A percentile compares a stretch with the other conserved stretches of the same genome.
These are phyloP conservation scores for Obba rivulosa DNA, from an alignment of 768 basidiomycete species.

Conservation along the genomic window DNA sequence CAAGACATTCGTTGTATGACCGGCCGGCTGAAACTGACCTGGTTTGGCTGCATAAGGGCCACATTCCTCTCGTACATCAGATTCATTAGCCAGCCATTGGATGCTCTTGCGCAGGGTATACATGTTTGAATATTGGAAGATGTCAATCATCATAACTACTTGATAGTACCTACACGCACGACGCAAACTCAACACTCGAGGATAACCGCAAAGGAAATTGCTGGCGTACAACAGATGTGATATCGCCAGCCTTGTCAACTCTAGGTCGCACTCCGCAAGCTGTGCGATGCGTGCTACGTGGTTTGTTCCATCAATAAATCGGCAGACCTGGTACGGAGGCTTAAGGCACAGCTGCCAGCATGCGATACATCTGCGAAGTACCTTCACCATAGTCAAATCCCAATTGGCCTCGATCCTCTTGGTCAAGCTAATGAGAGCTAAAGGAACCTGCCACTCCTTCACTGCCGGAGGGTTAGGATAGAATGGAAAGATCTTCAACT, in stretches of 20 bases:
- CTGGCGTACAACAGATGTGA: constrained; percentile 80
- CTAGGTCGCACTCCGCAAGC: constrained; percentile 83
- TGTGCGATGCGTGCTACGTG: constrained; percentile 90
- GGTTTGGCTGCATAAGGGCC: constrained; percentile 85
- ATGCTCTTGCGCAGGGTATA: constrained; percentile 87
- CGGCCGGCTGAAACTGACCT: constrained; percentile 33
- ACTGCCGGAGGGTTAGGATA: constrained; percentile 91
- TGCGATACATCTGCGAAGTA: constrained; percentile 19
- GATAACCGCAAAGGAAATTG: neutral
- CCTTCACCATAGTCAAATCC: constrained; percentile 93
- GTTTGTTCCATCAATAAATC: constrained; percentile 84
- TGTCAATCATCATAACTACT: constrained; percentile 93
- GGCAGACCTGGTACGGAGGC: constrained; percentile 52
- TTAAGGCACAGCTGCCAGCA: neutral
- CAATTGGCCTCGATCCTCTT: constrained; percentile 86
- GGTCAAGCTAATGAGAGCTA: constrained; percentile 79
- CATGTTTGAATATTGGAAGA: constrained; percentile 98
- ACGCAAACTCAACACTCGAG: neutral
- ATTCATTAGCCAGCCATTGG: constrained; percentile 81
- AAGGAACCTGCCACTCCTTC: constrained; percentile 92
- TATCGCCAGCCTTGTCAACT: constrained; percentile 79
- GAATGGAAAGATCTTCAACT: constrained; percentile 94
- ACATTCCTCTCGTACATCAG: constrained; percentile 85
- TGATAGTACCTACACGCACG: constrained; percentile 72
- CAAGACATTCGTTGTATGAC: neutral